Conservation (phyloP, 108 stramenopile genomes). For the Skeletonema grethae region DNA sequence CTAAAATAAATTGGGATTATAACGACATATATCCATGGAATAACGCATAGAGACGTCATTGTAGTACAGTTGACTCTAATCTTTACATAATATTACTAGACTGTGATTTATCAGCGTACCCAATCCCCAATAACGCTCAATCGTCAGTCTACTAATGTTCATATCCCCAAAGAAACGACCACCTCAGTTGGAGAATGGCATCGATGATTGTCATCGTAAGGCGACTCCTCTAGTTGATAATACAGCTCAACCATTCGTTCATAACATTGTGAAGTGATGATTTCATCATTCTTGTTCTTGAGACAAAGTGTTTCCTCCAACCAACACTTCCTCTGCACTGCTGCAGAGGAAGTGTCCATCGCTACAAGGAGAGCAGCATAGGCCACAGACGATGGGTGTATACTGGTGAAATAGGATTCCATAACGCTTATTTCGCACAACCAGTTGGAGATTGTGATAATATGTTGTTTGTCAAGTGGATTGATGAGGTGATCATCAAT, state of each 20-base stretch:
- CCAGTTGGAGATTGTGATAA: conserved; percentile 1
- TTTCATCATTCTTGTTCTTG: background rate
- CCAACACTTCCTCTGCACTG: background rate
- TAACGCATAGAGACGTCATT: background rate
- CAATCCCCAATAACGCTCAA: no score
- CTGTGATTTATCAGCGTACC: no score
- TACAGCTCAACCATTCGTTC: background rate
- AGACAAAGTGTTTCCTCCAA: background rate
- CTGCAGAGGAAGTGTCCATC: background rate
- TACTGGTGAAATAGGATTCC: conserved; percentile 3
- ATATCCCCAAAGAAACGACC: background rate
- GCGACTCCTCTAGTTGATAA: background rate
- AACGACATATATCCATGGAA: background rate
- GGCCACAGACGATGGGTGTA: conserved; percentile 15
- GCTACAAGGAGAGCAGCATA: conserved; percentile 22
- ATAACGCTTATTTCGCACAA: conserved; percentile 10
- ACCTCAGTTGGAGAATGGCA: background rate
- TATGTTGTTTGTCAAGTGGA: background rate
- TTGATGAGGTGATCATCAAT: background rate
- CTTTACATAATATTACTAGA: no score
- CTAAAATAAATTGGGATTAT: background rate
- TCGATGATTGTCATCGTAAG: background rate
- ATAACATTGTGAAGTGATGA: background rate
- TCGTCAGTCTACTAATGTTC: background rate
- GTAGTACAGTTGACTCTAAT: no score